These are phyloP conservation scores for Saitozyma sp. DNA, from an alignment of 768 basidiomycete genomes.

Conservation along the genomic window DNA sequence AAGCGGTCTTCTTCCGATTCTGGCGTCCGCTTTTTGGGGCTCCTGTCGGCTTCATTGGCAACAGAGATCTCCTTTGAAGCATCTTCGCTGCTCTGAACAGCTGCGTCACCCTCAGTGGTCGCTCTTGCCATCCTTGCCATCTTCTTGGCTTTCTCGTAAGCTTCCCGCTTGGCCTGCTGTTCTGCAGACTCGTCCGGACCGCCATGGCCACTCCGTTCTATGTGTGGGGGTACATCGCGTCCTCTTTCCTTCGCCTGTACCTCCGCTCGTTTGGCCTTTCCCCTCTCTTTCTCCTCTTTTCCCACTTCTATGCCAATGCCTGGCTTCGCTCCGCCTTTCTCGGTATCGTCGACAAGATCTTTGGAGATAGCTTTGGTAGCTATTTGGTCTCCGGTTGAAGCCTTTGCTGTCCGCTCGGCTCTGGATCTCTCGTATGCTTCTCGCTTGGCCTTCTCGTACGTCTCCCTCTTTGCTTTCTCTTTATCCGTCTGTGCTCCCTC, in stretches of 20 bases:
- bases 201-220: neutral
- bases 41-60: too few relatives aligned
- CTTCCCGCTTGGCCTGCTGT: conserved; percentile 1
- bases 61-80: too few relatives aligned
- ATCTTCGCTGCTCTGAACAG: neutral
- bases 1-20: too few relatives aligned
- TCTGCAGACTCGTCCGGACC: neutral
- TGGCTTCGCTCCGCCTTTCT: too few relatives aligned
- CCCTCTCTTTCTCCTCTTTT: too few relatives aligned
- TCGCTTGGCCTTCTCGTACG: conserved; percentile 2
- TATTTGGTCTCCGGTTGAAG: neutral
- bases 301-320: too few relatives aligned
- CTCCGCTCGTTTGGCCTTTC: too few relatives aligned
- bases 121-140: conserved; percentile 9
- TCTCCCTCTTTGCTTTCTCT: neutral
- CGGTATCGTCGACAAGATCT: neutral
- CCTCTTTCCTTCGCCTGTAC: neutral
- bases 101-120: neutral
- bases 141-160: conserved; percentile 4
- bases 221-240: neutral
- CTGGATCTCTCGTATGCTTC: conserved; percentile 4
- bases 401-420: neutral
- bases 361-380: neutral
- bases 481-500: neutral
- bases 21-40: too few relatives aligned